A percentile compares a stretch with the other conserved stretches of the same genome.
These are phyloP conservation scores for Endogone sp. DNA, from an alignment of 192 early-diverging fungal species.

Conservation along the genomic window DNA sequence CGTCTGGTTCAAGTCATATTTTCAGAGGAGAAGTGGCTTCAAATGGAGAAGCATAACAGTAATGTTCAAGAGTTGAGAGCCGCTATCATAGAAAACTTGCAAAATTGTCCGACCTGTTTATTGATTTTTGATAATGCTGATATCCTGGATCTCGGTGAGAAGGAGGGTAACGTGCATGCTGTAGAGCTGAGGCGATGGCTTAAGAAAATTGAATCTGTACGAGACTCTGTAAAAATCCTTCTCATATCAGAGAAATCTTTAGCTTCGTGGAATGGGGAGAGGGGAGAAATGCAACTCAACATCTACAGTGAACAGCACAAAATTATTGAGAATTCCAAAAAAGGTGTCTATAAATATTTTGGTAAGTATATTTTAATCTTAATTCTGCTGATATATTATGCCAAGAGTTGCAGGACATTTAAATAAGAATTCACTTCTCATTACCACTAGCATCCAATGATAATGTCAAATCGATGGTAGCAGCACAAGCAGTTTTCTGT, in stretches of 20 bases:
- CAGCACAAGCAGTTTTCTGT: background rate
- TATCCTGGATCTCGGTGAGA: background rate
- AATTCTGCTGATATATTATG: background rate
- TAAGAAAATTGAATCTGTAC: background rate
- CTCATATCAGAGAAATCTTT: background rate
- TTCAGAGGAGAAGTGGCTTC: background rate
- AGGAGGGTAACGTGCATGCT: background rate
- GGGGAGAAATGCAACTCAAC: background rate
- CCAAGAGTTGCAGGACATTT: background rate
- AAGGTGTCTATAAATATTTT: background rate
- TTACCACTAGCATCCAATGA: background rate
- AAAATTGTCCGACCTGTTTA: background rate
- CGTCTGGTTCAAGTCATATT: background rate
- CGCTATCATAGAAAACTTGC: background rate
- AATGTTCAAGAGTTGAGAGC: background rate
- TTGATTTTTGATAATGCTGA: background rate
- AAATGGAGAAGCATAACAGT: background rate
- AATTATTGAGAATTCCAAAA: background rate
- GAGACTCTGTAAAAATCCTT: background rate
- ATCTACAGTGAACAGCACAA: background rate
- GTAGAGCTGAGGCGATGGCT: background rate
- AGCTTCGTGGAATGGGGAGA: background rate
- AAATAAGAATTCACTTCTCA: background rate
- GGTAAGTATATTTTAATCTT: background rate
- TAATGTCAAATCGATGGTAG: background rate